Evolutionary conservation across 257 asterid genomes (phyloP).

Genomic region (Solanum paucissectum): DNA sequence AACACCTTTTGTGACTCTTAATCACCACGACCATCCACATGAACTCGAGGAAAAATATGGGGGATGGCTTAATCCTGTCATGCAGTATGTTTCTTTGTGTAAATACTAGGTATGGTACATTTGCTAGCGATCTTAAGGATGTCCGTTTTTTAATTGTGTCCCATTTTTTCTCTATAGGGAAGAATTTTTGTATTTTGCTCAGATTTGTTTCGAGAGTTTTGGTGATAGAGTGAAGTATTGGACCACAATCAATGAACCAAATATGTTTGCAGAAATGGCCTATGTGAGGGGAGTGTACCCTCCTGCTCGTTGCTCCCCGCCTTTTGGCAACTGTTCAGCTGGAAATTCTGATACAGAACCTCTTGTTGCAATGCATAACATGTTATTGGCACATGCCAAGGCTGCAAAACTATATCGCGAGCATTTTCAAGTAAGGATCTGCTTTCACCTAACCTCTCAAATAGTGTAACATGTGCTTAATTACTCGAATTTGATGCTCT

Average conservation of each 20-base stretch:
- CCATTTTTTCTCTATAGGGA: constrained; percentile 26
- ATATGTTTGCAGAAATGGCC: constrained; percentile 31
- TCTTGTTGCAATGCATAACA: constrained; percentile 42
- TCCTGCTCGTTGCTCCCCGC: constrained; percentile 63
- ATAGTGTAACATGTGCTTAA: not conserved
- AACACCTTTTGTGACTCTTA: constrained; percentile 65
- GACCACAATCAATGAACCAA: constrained; percentile 60
- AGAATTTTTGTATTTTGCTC: constrained; percentile 45
- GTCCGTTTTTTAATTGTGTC: not conserved
- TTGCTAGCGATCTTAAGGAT: not conserved
- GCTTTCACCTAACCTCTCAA: not conserved
- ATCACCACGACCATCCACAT: constrained; percentile 65
- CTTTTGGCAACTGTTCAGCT: constrained; percentile 51
- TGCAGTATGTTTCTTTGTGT: constrained; percentile 44
- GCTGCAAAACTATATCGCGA: constrained; percentile 52
- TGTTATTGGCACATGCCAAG: constrained; percentile 67
- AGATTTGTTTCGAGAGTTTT: constrained; percentile 44
- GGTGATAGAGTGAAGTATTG: constrained; percentile 65
- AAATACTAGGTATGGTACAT: not conserved
- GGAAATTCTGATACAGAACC: constrained; percentile 83
- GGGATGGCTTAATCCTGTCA: constrained; percentile 70
- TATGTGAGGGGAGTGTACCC: constrained; percentile 39
- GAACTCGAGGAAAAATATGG: constrained; percentile 53
- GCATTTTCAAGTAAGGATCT: constrained; percentile 39
- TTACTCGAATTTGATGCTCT: not conserved